A percentile compares a stretch with the other conserved stretches of the same genome.
phyloP scores from a whole-genome alignment of 2,329 filamentous ascomycete genomes.

The Fusarium pseudonygamai region DNA sequence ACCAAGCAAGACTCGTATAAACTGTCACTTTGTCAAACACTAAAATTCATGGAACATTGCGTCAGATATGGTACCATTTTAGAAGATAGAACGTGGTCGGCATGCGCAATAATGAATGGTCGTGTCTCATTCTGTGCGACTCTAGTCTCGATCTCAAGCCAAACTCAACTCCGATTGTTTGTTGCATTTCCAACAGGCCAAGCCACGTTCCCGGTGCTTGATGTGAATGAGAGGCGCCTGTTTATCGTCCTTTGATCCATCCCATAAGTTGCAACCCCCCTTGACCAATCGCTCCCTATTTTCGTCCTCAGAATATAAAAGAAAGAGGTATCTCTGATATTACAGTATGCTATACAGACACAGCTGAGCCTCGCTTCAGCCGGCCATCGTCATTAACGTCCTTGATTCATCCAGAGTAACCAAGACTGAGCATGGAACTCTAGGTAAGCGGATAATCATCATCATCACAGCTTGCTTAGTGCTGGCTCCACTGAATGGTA shows the following conservation, averaged over 20 bases:
- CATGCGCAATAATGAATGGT: slow-evolving; percentile 27
- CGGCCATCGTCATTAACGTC: slow-evolving; percentile 24
- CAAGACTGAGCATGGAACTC: neutral
- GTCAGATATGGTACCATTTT: slow-evolving; percentile 22
- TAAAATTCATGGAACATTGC: slow-evolving; percentile 1
- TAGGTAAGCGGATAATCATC: neutral
- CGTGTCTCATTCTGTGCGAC: slow-evolving; percentile 38
- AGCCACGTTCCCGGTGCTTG: slow-evolving; percentile 18
- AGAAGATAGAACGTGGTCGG: slow-evolving; percentile 18
- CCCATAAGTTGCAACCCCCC: slow-evolving; percentile 26
- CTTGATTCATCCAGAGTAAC: slow-evolving; percentile 1
- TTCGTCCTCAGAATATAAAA: slow-evolving; percentile 38
- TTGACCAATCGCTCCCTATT: slow-evolving; percentile 37
- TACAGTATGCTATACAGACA: slow-evolving; percentile 48
- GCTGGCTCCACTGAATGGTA: slow-evolving; percentile 98
- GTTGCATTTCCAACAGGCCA: slow-evolving; percentile 11
- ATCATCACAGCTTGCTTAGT: slow-evolving; percentile 61
- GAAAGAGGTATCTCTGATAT: slow-evolving; percentile 48
- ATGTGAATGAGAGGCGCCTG: slow-evolving; percentile 15
- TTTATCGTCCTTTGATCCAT: slow-evolving; percentile 25
- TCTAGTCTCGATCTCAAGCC: slow-evolving; percentile 6
- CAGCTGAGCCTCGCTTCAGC: slow-evolving; percentile 35
- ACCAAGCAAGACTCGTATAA: neutral
- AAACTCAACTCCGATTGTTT: slow-evolving; percentile 6
- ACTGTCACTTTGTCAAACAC: neutral